Conservation (phyloP, 1,139 yeast species). For the Candida labiduridarum region DNA sequence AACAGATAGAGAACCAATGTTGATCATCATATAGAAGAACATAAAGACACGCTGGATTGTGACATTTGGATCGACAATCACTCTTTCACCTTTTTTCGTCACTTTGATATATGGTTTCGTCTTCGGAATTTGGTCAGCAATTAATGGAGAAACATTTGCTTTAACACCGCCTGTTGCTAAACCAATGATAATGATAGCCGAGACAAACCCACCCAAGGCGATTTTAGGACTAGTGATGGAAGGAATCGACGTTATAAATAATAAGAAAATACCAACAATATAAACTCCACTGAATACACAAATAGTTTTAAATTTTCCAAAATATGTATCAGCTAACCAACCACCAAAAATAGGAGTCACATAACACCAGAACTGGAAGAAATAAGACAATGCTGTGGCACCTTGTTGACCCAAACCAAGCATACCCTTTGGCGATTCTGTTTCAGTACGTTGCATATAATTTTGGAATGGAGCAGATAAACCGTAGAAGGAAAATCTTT, state of each 20-base stretch:
- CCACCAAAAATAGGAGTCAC: conserved; percentile 80
- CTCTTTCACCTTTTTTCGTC: conserved; percentile 39
- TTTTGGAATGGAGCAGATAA: conserved; percentile 73
- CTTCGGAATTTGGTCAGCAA: conserved; percentile 69
- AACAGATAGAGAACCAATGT: conserved; percentile 41
- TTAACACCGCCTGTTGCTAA: conserved; percentile 83
- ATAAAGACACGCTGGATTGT: conserved; percentile 45
- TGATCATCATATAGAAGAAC: conserved; percentile 45
- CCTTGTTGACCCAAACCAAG: conserved; percentile 60
- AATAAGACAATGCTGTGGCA: conserved; percentile 74
- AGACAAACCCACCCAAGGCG: conserved; percentile 54
- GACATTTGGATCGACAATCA: conserved; percentile 40
- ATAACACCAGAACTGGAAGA: conserved; percentile 82
- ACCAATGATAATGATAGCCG: conserved; percentile 68
- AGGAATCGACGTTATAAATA: conserved; percentile 74
- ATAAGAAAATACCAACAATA: conserved; percentile 60
- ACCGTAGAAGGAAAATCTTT: conserved; percentile 81
- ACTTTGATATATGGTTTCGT: conserved; percentile 35
- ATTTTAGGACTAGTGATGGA: conserved; percentile 49
- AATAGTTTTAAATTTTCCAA: conserved; percentile 74
- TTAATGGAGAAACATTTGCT: conserved; percentile 73
- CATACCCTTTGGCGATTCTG: conserved; percentile 57
- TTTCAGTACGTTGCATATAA: conserved; percentile 61
- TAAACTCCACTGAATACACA: conserved; percentile 60
- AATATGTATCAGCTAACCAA: conserved; percentile 69